Conservation (phyloP, 2,329 filamentous ascomycete genomes). For the Ophiostoma piceae region DNA sequence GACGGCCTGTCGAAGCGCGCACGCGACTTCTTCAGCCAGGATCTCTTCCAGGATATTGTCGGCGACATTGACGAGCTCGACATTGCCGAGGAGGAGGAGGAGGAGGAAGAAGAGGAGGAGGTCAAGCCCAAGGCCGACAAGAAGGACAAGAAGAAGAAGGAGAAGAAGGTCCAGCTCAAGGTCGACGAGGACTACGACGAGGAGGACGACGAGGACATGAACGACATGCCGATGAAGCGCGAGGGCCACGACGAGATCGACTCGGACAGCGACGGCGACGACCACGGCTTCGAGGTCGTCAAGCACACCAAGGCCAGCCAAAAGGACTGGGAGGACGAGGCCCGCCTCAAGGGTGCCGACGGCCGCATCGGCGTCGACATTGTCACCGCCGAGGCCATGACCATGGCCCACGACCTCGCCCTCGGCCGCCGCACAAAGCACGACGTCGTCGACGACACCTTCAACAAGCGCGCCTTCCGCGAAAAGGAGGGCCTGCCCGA, state of each 20-base stretch:
- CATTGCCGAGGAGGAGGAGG: slow-evolving; percentile 33
- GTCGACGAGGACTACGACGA: slow-evolving; percentile 14
- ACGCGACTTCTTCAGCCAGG: slow-evolving; percentile 85
- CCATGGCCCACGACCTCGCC: slow-evolving; percentile 84
- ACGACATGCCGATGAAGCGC: slow-evolving; percentile 1
- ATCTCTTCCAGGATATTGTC: slow-evolving; percentile 82
- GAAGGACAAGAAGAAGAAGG: slow-evolving; percentile 33
- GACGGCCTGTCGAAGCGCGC: slow-evolving; percentile 76
- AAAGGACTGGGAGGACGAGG: slow-evolving; percentile 60
- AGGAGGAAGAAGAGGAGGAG: slow-evolving; percentile 44
- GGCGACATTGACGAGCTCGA: slow-evolving; percentile 55
- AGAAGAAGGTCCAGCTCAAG: slow-evolving; percentile 14
- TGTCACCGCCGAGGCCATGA: slow-evolving; percentile 99
- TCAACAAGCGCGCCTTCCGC: slow-evolving; percentile 88
- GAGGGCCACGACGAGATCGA: slow-evolving; percentile 24
- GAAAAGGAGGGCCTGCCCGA: slow-evolving; percentile 89
- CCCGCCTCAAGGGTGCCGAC: slow-evolving; percentile 51
- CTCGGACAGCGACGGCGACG: slow-evolving; percentile 33
- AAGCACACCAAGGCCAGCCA: slow-evolving; percentile 40
- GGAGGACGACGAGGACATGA: slow-evolving; percentile 15
- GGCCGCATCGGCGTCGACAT: slow-evolving; percentile 78
- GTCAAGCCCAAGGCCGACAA: slow-evolving; percentile 26
- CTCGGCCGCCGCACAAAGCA: slow-evolving; percentile 74
- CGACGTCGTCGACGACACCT: slow-evolving; percentile 83
- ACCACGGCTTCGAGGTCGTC: slow-evolving; percentile 55